Evolutionary conservation across 2,329 filamentous ascomycete species (phyloP).

Genomic region (Exophiala xenobiotica): DNA sequence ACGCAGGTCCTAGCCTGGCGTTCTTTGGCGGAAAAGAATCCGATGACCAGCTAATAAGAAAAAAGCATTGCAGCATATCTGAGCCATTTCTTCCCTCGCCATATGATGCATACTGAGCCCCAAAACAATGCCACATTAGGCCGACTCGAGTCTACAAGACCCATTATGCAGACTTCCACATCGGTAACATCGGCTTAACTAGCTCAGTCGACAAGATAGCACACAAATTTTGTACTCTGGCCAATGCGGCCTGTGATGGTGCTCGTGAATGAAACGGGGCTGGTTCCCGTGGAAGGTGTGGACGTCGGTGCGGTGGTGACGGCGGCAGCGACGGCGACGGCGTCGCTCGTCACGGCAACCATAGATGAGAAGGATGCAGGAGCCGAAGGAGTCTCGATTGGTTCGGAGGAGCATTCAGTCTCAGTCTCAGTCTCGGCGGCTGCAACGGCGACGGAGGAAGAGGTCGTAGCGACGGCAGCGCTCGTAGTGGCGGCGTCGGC

Average conservation of each 20-base stretch:
- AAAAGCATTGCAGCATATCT: too few relatives aligned
- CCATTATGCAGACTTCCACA: too few relatives aligned
- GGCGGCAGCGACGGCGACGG: constrained; percentile 1
- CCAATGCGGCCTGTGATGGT: constrained; percentile 25
- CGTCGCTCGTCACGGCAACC: neutral
- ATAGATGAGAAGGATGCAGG: neutral
- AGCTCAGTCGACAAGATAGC: constrained; percentile 21
- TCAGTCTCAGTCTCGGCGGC: neutral
- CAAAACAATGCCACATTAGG: too few relatives aligned
- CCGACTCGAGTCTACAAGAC: neutral
- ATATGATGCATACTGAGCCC: too few relatives aligned
- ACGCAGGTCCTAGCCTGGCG: too few relatives aligned
- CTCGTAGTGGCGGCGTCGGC: constrained; percentile 23
- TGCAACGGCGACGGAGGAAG: constrained; percentile 27
- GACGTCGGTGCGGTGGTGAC: neutral
- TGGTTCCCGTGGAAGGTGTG: neutral
- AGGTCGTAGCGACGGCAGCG: constrained; percentile 24
- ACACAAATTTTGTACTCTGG: constrained; percentile 24
- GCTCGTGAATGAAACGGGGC: constrained; percentile 25
- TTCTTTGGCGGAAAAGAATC: too few relatives aligned
- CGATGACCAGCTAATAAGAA: too few relatives aligned
- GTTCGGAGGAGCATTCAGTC: constrained; percentile 5
- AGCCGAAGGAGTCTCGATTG: neutral
- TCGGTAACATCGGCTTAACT: too few relatives aligned
- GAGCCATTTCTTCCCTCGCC: neutral